Base-by-base conservation (phyloP, 225 moss, liverwort and hornwort genomes). In the Pseudisothecium myosuroides region DNA sequence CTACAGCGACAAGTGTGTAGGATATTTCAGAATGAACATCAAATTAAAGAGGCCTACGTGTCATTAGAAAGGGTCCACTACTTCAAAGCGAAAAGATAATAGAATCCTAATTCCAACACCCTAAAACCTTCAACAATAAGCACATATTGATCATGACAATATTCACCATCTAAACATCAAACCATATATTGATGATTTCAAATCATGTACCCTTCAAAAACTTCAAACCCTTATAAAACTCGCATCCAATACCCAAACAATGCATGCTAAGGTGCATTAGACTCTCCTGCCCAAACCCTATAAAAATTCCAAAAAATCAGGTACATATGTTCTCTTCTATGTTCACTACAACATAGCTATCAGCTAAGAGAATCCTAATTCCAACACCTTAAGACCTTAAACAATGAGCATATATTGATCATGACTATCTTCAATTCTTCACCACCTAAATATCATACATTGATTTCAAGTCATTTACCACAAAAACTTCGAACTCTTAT, bases 241-340 rank as follows among this genome's bases (percentile, higher is more conserved):
- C 0, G 0, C 41, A 29, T 31, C 4, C 14, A 56, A 39, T 11
- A 58, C 5, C 3, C 80, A 80, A 58, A 58, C 19, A 80, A 58
- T 27, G 17, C 39, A 79, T n/a, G 5, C 22, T n/a, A 26, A 56
- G 26, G 79, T 26, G 17, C 11, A 0, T 27, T 27, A 26, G 9
- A 52, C 7, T 80, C 39, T 4, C 29, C 6, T 41, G 12, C 11
- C 28, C 5, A 28, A 59, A 41, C 10, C 16, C 27, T 3, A 56
- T 7, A n/a, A n/a, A n/a, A 27, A 56, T n/a, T 55, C 2, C 56
- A 8, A 27, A 58, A 41, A 12, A 34, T 0, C 0, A 15, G 0
- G 5, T 6, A 1, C 2, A 55, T 4, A 24, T 2, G 24, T 77
- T 77, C 2, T 24, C 24, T 37, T 55, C 24, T 6, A 77, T 37